phyloP scores from a whole-genome alignment of 805 yeast species.

The Candida methanosorbosa region DNA sequence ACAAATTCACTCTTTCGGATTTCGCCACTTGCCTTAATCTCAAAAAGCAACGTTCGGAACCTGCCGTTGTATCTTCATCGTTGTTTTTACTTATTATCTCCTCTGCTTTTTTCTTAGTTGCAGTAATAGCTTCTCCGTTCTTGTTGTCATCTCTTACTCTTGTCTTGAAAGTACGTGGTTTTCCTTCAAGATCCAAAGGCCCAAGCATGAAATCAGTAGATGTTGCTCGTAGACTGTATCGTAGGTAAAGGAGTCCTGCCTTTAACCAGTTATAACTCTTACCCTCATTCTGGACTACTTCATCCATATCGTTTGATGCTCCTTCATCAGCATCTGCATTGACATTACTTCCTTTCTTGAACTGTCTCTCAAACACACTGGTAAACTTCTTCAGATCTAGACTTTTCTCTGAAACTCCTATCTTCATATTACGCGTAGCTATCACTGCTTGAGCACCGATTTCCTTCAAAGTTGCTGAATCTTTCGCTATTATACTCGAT shows the following conservation, averaged over 20 bases:
- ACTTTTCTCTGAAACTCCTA: slow-evolving; percentile 47
- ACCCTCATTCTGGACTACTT: not conserved
- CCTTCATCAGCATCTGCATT: slow-evolving; percentile 9
- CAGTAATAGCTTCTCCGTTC: slow-evolving; percentile 35
- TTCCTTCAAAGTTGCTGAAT: slow-evolving; percentile 53
- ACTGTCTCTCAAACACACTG: slow-evolving; percentile 26
- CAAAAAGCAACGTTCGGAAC: slow-evolving; percentile 46
- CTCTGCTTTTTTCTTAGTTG: slow-evolving; percentile 42
- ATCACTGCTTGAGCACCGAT: slow-evolving; percentile 56
- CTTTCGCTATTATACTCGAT: slow-evolving; percentile 44
- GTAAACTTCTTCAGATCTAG: slow-evolving; percentile 41
- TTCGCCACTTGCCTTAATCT: slow-evolving; percentile 24
- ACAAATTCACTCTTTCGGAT: slow-evolving; percentile 42
- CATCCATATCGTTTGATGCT: slow-evolving; percentile 13
- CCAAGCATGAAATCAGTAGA: slow-evolving; percentile 61
- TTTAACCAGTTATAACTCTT: slow-evolving; percentile 45
- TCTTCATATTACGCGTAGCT: slow-evolving; percentile 51
- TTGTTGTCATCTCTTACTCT: slow-evolving; percentile 35
- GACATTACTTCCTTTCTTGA: slow-evolving; percentile 22
- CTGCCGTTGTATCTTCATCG: slow-evolving; percentile 49
- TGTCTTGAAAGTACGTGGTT: slow-evolving; percentile 23
- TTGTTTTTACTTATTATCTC: slow-evolving; percentile 43
- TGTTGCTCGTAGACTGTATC: slow-evolving; percentile 36
- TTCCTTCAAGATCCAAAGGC: slow-evolving; percentile 56
- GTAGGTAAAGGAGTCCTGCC: slow-evolving; percentile 43